phyloP scores from a whole-genome alignment of 805 yeast species.

The Ogataea trehalophila region DNA sequence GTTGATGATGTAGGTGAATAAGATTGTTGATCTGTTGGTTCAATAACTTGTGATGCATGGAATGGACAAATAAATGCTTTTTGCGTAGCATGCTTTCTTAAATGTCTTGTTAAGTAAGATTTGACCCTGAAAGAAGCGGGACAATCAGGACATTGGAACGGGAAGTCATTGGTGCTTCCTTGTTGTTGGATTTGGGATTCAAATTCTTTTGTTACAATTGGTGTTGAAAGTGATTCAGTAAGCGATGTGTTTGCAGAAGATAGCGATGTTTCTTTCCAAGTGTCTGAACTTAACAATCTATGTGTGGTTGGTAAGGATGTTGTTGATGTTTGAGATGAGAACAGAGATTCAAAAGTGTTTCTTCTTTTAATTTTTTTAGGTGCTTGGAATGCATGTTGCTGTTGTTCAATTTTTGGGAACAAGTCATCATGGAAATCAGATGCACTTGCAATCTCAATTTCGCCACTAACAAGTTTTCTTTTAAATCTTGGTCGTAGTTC shows the following conservation, averaged over 20 bases:
- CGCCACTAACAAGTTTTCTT: neutral
- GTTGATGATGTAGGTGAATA: constrained; percentile 7
- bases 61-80: constrained; percentile 56
- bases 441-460: too few relatives aligned
- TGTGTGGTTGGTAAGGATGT: too few relatives aligned
- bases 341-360: too few relatives aligned
- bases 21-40: constrained; percentile 9
- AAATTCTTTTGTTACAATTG: neutral
- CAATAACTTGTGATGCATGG: constrained; percentile 24
- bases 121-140: constrained; percentile 44
- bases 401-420: too few relatives aligned
- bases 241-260: too few relatives aligned
- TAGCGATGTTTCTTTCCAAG: too few relatives aligned
- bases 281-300: too few relatives aligned
- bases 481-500: neutral
- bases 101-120: constrained; percentile 51
- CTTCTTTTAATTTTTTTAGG: too few relatives aligned
- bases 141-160: constrained; percentile 45
- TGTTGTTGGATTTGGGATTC: neutral
- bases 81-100: constrained; percentile 44
- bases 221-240: neutral
- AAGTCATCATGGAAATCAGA: too few relatives aligned
- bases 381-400: too few relatives aligned
- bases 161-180: neutral
- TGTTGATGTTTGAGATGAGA: too few relatives aligned